These are phyloP conservation scores for Sporothrix globosa DNA, from an alignment of 2,329 filamentous ascomycete species.

Conservation along the genomic window DNA sequence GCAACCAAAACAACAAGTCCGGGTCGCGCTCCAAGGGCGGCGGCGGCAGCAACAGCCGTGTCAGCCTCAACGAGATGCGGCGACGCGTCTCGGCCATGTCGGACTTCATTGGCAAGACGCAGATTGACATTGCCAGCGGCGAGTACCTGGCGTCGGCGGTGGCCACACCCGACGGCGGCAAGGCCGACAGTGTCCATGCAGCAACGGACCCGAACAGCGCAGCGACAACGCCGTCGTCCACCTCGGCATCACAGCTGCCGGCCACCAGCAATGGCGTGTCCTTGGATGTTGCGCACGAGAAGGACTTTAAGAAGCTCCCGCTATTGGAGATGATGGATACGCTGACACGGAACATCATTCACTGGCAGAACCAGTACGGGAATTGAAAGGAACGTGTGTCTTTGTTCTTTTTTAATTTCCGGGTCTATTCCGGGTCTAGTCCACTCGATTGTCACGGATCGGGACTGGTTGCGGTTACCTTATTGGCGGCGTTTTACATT, in stretches of 20 bases:
- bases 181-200: neutral
- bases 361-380: slow-evolving; percentile 77
- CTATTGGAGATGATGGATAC: slow-evolving; percentile 91
- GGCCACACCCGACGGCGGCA: slow-evolving; percentile 43
- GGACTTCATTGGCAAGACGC: slow-evolving; percentile 86
- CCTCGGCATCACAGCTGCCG: neutral
- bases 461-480: neutral
- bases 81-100: slow-evolving; percentile 80
- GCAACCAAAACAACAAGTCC: slow-evolving; percentile 51
- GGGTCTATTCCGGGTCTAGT: neutral
- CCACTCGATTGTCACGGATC: neutral
- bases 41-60: slow-evolving; percentile 64
- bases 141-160: slow-evolving; percentile 31
- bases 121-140: slow-evolving; percentile 80
- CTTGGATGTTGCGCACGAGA: slow-evolving; percentile 37
- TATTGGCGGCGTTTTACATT: slow-evolving; percentile 4
- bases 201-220: slow-evolving; percentile 10
- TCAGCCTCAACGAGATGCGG: slow-evolving; percentile 87
- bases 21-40: slow-evolving; percentile 57
- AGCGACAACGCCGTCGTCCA: slow-evolving; percentile 22
- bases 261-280: neutral
- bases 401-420: neutral
- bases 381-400: slow-evolving; percentile 29
- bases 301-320: slow-evolving; percentile 73
- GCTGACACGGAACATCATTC: slow-evolving; percentile 76